Base-by-base conservation (phyloP, 805 yeast genomes). In the Zygotorulaspora chibaensis region DNA sequence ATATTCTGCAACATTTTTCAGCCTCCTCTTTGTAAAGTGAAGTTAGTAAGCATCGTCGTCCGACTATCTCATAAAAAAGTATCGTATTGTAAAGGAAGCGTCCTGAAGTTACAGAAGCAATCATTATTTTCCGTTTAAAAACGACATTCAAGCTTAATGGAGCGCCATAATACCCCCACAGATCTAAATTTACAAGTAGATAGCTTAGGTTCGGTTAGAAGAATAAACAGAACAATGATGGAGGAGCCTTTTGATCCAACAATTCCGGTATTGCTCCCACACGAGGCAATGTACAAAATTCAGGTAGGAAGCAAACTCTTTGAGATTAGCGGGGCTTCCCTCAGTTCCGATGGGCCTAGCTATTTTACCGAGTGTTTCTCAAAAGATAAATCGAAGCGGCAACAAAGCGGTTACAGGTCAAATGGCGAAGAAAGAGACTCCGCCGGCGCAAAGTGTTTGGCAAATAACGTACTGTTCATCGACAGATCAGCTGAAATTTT, bases 261-360 rank as follows among this genome's bases (percentile, higher is more conserved):
- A 2, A 79, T 82, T 35, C 79, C 82, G 2, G 58, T 61, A 2
- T 55, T 80, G 2, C 69, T 87, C 20, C 91, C 93, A 0, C 86
- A 81, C 54, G 84, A 81, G 35, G 76, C 72, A 46, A 78, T 85
- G 65, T 88, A 75, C 65, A 72, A 81, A 13, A 74, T 88, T 20
- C 87, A 83, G 59, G 80, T 87, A 10, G 95, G 95, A 0, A 74
- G 72, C 34, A 72, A 71, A 51, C 52, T 78, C 20, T 88, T 81
- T 62, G 51, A 55, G 28, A 46, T 67, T 8, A 81, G 88, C 57
- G 96, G 96, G 1, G 90, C 93, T 0, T 87, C 96, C 2, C 66
- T 89, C 31, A 83, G 88, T 20, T 84, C 85, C 2, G 96, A 89
- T 66, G 83, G 83, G 0, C 97, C 97, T 0, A 86, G 95, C 3